These are phyloP conservation scores for Cladosporium sp. DNA, from an alignment of 2,329 filamentous ascomycete species.

Conservation along the genomic window DNA sequence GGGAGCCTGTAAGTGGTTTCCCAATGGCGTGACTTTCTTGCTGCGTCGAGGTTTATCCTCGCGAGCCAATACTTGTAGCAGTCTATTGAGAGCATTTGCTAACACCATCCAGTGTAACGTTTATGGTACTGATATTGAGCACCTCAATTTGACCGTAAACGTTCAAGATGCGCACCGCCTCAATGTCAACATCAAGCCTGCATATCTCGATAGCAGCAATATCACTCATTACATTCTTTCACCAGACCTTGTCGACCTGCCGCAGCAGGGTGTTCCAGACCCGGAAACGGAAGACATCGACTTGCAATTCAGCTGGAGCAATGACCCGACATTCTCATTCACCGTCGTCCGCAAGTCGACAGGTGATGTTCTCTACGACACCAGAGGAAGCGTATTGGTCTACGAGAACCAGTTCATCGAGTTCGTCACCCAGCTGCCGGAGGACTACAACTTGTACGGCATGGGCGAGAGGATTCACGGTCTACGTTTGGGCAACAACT, in stretches of 20 bases:
- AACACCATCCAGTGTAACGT: conserved; percentile 22
- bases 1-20: conserved; percentile 41
- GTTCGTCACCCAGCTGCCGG: conserved; percentile 65
- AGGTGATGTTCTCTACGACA: conserved; percentile 70
- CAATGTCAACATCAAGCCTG: conserved; percentile 70
- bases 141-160: conserved; percentile 65
- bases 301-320: conserved; percentile 57
- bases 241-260: conserved; percentile 62
- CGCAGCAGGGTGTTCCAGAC: conserved; percentile 47
- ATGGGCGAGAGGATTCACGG: conserved; percentile 73
- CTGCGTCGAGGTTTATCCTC: background rate
- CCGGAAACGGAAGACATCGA: conserved; percentile 47
- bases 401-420: conserved; percentile 80
- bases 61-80: background rate
- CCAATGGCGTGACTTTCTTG: background rate
- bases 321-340: conserved; percentile 60
- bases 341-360: conserved; percentile 59
- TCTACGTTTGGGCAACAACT: conserved; percentile 71
- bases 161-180: conserved; percentile 59
- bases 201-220: conserved; percentile 52
- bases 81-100: background rate
- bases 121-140: conserved; percentile 62
- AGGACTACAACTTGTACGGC: conserved; percentile 73
- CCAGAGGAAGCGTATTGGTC: conserved; percentile 63
- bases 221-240: conserved; percentile 60